A percentile compares a stretch with the other conserved stretches of the same genome.
These are phyloP conservation scores for Chrysanthemum lavandulifolium DNA, from an alignment of 129 eudicot species.

Conservation along the genomic window DNA sequence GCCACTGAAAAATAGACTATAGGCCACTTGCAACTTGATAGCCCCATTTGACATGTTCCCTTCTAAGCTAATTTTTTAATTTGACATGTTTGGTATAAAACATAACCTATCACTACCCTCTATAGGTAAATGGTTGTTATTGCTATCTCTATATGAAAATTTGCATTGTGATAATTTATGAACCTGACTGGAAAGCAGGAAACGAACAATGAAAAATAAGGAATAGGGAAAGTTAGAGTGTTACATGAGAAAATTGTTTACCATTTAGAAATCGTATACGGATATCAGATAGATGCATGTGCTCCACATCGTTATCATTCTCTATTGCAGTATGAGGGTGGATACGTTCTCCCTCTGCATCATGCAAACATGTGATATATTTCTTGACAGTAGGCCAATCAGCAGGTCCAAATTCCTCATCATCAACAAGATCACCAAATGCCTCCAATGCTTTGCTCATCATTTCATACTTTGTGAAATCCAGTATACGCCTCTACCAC, in stretches of 20 bases:
- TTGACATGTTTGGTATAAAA: too few relatives aligned
- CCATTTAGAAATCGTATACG: slow-evolving; percentile 84
- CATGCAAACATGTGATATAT: slow-evolving; percentile 56
- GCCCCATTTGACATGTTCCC: too few relatives aligned
- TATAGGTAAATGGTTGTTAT: too few relatives aligned
- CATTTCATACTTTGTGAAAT: slow-evolving; percentile 90
- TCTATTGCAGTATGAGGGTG: slow-evolving; percentile 63
- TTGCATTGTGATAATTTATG: too few relatives aligned
- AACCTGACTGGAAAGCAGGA: too few relatives aligned
- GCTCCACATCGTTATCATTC: slow-evolving; percentile 39
- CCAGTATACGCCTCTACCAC: slow-evolving; percentile 76
- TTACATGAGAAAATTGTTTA: slow-evolving; percentile 6
- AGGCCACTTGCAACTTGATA: too few relatives aligned
- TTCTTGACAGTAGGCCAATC: slow-evolving; percentile 83
- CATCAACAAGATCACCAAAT: slow-evolving; percentile 88
- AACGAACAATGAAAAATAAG: background rate
- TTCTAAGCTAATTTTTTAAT: too few relatives aligned
- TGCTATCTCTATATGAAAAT: too few relatives aligned
- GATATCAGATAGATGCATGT: slow-evolving; percentile 69
- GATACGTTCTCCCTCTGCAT: slow-evolving; percentile 54
- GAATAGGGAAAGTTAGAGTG: background rate
- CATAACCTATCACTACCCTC: too few relatives aligned
- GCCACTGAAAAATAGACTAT: too few relatives aligned
- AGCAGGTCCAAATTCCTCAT: slow-evolving; percentile 90
- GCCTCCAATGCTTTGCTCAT: slow-evolving; percentile 81